These are phyloP conservation scores for Mallotus nudiflorus DNA, from an alignment of 345 rosid species.

Conservation along the genomic window DNA sequence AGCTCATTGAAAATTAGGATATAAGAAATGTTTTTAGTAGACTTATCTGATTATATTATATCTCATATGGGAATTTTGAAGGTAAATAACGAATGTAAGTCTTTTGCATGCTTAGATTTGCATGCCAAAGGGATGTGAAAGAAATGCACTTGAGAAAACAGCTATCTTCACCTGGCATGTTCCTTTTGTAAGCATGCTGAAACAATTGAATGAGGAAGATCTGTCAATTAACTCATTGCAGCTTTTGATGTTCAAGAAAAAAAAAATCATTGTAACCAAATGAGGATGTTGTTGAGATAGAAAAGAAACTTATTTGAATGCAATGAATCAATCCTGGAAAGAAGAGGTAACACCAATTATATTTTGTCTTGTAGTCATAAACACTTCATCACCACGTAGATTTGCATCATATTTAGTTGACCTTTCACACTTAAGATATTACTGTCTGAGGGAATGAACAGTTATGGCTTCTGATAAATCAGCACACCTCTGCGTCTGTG, in stretches of 20 bases:
- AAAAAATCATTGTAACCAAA: background rate
- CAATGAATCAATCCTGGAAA: background rate
- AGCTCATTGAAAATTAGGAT: background rate
- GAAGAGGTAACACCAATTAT: background rate
- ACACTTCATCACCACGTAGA: background rate
- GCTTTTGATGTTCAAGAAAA: background rate
- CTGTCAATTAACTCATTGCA: background rate
- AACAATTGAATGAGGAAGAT: slow-evolving; percentile 2
- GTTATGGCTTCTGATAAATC: background rate
- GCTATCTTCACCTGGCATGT: background rate
- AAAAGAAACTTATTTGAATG: background rate
- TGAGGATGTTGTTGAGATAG: background rate
- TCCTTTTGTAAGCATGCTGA: background rate
- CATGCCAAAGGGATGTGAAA: background rate
- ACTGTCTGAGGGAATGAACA: too few relatives aligned
- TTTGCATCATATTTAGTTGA: background rate
- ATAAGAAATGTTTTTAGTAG: too few relatives aligned
- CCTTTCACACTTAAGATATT: too few relatives aligned
- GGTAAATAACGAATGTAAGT: background rate
- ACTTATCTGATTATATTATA: background rate
- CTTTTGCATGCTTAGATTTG: background rate
- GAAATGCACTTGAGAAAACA: background rate
- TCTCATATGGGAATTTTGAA: background rate
- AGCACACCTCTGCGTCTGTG: background rate
- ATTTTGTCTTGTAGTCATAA: background rate